Percentiles rank a stretch among this genome's conserved stretches.
Evolutionary conservation across 2,329 filamentous ascomycete species (phyloP).

Genomic region (Venturia carpophila): DNA sequence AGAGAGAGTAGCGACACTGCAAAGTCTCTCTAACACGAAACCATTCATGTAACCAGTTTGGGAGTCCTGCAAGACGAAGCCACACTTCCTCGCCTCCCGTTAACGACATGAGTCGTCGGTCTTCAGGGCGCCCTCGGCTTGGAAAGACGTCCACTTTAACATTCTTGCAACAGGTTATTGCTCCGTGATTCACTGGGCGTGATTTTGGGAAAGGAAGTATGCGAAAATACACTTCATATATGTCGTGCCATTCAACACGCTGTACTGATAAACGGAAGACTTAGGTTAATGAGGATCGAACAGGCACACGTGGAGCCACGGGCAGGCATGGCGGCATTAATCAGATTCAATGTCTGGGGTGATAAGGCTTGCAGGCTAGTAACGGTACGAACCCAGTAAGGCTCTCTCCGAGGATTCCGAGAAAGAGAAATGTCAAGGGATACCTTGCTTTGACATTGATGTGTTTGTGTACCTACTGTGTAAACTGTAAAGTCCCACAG

Average conservation of each 20-base stretch:
- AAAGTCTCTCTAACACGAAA: background rate
- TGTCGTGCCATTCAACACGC: background rate
- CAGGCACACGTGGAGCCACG: conserved; percentile 3
- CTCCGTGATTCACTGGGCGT: background rate
- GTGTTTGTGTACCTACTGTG: background rate
- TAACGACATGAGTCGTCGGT: background rate
- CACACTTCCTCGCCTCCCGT: conserved; percentile 4
- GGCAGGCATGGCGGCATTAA: background rate
- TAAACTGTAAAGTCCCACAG: too few relatives aligned
- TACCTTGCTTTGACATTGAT: background rate
- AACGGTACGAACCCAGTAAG: background rate
- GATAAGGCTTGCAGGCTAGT: background rate
- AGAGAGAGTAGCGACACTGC: background rate
- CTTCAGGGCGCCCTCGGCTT: background rate
- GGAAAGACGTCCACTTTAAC: too few relatives aligned
- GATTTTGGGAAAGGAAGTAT: background rate
- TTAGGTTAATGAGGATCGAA: background rate
- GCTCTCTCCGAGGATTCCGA: background rate
- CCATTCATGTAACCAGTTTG: background rate
- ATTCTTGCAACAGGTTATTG: background rate
- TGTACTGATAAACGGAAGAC: background rate
- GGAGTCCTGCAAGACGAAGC: background rate
- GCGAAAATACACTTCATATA: background rate
- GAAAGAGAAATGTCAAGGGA: background rate
- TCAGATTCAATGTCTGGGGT: background rate